These are phyloP conservation scores for Dentiscutata heterogama DNA, from an alignment of 371 early-diverging fungal species.

Conservation along the genomic window DNA sequence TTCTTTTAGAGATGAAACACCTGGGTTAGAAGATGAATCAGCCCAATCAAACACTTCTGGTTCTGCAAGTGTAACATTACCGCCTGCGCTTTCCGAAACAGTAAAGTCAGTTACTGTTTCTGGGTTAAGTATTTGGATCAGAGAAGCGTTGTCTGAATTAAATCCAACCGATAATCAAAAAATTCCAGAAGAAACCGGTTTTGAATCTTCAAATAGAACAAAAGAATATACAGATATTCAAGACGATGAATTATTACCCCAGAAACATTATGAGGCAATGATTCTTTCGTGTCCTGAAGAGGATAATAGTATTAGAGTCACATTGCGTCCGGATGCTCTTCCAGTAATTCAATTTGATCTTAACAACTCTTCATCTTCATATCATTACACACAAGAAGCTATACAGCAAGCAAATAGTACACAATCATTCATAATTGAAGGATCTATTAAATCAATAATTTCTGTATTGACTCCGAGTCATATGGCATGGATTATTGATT, in stretches of 20 bases:
- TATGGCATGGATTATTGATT: conserved; percentile 19
- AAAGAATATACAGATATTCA: conserved; percentile 18
- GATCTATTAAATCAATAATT: conserved; percentile 25
- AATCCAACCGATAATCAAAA: background rate
- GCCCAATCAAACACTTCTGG: conserved; percentile 38
- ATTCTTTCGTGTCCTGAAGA: conserved; percentile 30
- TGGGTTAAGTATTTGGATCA: conserved; percentile 41
- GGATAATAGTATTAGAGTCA: conserved; percentile 29
- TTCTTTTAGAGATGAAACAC: conserved; percentile 71
- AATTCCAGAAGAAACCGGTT: background rate
- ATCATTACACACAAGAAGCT: conserved; percentile 38
- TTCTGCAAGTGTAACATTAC: conserved; percentile 57
- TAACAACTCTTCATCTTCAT: conserved; percentile 28
- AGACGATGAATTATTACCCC: background rate
- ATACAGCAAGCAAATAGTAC: conserved; percentile 41
- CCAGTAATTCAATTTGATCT: conserved; percentile 33
- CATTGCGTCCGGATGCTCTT: conserved; percentile 30
- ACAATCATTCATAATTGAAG: conserved; percentile 35
- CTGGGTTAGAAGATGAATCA: conserved; percentile 58
- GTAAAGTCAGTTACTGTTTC: conserved; percentile 49
- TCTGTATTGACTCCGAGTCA: conserved; percentile 39
- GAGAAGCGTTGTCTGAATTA: conserved; percentile 3
- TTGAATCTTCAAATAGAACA: background rate
- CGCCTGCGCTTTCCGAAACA: conserved; percentile 42
- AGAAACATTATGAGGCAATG: conserved; percentile 40